Evolutionary conservation across 106 monocot species (phyloP), one percentile per base, ranked within the genome.

Genomic region (Dactylorhiza incarnata): DNA sequence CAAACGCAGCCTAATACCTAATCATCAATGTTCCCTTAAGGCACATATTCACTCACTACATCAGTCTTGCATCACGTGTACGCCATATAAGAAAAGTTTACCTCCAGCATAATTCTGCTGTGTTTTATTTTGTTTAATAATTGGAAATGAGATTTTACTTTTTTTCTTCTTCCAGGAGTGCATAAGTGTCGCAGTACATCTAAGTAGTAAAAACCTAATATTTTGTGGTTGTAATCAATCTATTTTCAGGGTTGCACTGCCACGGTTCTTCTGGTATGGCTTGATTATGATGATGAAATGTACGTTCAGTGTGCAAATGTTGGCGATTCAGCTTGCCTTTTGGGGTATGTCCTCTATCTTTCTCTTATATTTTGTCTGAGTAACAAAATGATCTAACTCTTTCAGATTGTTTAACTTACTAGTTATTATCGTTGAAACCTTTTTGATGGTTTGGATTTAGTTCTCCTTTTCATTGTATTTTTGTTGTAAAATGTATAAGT

Each of bases 301-400:
- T 91, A 87, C 78, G 86, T 82, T 29, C 96, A 97, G 78, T 97
- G 96, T 80, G 96, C 96, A 68, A 97, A 97, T 89, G 88, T 93
- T 83, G 96, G 96, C 63, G 93, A 97, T 89, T 97, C 96, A 75
- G 84, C 88, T 83, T 93, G 96, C 83, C 68, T 97, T 83, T 79
- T 93, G 19, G 87, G 78, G 96, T 97, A 89, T 76, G 72, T 45
- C 7, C n/a, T 69, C 22, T 69, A 17, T 69, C 8, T 46, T 69
- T 69, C 37, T 46, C 45, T n/a, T n/a, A 23, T 66, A 26, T 26
- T 66, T 68, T 68, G 68, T 12, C 13, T 65, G 11, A 65, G 0
- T 45, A 69, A 45, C 45, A n/a, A n/a, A 44, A 46, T 4, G 11
- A 8, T 16, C 17, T 46, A 37, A 37, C 11, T 45, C 45, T 66